These are phyloP conservation scores for Colletotrichum sp. DNA, from an alignment of 2,329 filamentous ascomycete genomes.

Conservation along the genomic window DNA sequence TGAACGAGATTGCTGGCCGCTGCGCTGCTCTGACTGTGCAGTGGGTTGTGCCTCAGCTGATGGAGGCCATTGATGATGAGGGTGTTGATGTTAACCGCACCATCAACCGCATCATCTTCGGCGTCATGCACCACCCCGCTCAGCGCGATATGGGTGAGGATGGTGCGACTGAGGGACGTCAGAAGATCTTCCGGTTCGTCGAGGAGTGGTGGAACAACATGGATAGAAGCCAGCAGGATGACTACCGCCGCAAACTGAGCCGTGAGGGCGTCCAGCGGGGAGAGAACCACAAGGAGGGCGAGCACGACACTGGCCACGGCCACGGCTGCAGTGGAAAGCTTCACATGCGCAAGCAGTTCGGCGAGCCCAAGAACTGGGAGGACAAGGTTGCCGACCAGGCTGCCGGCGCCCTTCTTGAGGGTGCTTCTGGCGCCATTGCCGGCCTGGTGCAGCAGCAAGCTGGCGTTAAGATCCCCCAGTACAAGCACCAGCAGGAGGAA, in stretches of 20 bases:
- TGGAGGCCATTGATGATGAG: conserved; percentile 86
- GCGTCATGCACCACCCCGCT: conserved; percentile 88
- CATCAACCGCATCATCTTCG: conserved; percentile 78
- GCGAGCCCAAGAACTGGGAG: conserved; percentile 52
- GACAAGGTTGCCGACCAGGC: conserved; percentile 62
- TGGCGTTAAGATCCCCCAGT: conserved; percentile 43
- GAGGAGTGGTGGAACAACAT: conserved; percentile 82
- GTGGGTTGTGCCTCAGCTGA: conserved; percentile 90
- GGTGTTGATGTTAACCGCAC: conserved; percentile 70
- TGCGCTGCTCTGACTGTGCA: conserved; percentile 79
- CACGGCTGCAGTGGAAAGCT: conserved; percentile 84
- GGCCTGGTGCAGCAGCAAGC: conserved; percentile 51
- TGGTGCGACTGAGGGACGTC: conserved; percentile 73
- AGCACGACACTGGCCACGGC: conserved; percentile 82
- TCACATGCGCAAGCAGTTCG: conserved; percentile 73
- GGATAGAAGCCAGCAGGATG: conserved; percentile 64
- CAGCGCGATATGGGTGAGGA: conserved; percentile 74
- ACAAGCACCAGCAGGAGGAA: conserved; percentile 34
- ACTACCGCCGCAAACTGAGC: conserved; percentile 76
- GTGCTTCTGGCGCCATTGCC: conserved; percentile 59
- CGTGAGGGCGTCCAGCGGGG: conserved; percentile 78
- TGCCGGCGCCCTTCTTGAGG: conserved; percentile 61
- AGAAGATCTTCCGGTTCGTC: conserved; percentile 80
- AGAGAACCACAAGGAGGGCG: conserved; percentile 85
- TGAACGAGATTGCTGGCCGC: conserved; percentile 88